Conservation (phyloP, 2,329 filamentous ascomycete species). For the Biscogniauxia mediterranea region DNA sequence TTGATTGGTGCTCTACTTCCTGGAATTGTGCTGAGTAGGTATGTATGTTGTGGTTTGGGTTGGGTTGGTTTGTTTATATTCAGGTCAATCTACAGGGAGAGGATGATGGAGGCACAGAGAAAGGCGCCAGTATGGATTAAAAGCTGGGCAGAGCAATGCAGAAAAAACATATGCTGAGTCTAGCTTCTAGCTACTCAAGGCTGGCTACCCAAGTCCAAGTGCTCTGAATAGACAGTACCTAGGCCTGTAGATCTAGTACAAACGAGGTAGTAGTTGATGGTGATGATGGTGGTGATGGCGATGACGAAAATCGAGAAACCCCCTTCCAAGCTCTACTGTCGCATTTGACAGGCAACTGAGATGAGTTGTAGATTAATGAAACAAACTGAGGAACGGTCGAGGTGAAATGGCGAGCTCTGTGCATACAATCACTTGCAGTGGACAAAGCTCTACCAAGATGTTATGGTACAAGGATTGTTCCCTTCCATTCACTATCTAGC, state of each 20-base stretch:
- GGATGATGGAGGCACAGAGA: no score
- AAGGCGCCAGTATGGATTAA: slow-evolving; percentile 15
- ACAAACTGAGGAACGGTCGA: not conserved
- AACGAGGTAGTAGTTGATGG: not conserved
- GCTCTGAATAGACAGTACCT: not conserved
- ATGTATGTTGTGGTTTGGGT: slow-evolving; percentile 2
- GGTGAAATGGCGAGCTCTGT: not conserved
- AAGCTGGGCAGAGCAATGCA: slow-evolving; percentile 15
- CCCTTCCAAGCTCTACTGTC: not conserved
- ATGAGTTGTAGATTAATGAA: not conserved
- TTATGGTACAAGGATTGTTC: not conserved
- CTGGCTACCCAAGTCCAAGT: slow-evolving; percentile 4
- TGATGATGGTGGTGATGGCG: not conserved
- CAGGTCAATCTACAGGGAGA: slow-evolving; percentile 22
- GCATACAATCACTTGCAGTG: not conserved
- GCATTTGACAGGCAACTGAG: not conserved
- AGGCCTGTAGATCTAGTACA: not conserved
- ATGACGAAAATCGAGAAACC: not conserved
- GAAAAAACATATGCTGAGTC: slow-evolving; percentile 9
- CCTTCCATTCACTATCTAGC: no score
- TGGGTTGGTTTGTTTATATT: slow-evolving; percentile 14
- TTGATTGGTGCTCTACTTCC: not conserved
- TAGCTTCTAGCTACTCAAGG: slow-evolving; percentile 9
- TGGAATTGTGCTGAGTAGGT: not conserved
- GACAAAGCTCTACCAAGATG: not conserved